These are phyloP conservation scores for Elasticomyces elasticus DNA, from an alignment of 495 filamentous ascomycete species.

Conservation along the genomic window DNA sequence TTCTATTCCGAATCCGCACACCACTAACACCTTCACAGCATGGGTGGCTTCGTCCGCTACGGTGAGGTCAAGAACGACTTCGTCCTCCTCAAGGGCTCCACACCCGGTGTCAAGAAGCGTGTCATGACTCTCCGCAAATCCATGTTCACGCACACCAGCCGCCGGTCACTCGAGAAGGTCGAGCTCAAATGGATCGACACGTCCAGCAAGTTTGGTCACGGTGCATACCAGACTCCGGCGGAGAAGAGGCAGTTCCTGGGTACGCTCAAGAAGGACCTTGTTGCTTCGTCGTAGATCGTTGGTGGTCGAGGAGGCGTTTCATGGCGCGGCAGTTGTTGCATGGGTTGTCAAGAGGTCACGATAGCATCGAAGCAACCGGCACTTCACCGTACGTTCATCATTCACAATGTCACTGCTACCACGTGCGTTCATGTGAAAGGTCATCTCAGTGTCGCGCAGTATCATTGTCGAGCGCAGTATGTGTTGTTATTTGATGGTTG, in stretches of 20 bases:
- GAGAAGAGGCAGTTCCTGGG: constrained; percentile 95
- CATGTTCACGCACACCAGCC: constrained; percentile 92
- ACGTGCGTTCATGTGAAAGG: too few species aligned
- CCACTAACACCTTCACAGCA: constrained; percentile 44
- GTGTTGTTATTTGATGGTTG: too few species aligned
- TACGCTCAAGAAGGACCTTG: constrained; percentile 98
- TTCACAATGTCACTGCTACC: too few species aligned
- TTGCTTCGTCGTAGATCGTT: constrained; percentile 50
- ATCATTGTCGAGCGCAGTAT: too few species aligned
- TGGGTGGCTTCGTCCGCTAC: constrained; percentile 99
- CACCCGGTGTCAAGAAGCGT: constrained; percentile 98
- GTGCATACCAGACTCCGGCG: constrained; percentile 94
- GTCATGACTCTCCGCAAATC: constrained; percentile 99
- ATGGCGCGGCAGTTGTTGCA: neutral
- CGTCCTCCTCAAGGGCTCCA: constrained; percentile 92
- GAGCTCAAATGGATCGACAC: constrained; percentile 99
- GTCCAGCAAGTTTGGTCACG: constrained; percentile 99
- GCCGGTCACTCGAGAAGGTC: constrained; percentile 94
- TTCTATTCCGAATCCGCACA: constrained; percentile 11
- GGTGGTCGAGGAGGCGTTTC: too few species aligned
- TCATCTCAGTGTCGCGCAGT: too few species aligned
- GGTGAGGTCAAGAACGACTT: constrained; percentile 99
- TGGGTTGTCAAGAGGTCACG: neutral
- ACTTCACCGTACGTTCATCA: too few species aligned
- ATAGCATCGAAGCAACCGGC: too few species aligned